Base-by-base conservation (phyloP, 2,329 filamentous ascomycete species). In the Ophiostoma fasciatum region DNA sequence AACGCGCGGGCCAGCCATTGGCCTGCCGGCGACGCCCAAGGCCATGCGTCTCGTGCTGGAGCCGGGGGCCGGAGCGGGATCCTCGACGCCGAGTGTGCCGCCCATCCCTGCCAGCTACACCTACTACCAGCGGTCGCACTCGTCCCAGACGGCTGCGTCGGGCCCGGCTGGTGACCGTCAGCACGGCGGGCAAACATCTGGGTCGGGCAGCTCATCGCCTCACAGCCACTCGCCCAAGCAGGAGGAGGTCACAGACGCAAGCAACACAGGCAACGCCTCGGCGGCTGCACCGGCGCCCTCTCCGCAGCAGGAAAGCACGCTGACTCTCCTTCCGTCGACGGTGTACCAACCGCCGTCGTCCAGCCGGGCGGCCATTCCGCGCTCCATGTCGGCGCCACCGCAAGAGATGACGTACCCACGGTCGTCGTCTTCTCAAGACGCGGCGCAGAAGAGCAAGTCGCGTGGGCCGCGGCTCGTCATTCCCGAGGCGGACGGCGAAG, bases 1-100 rank as follows among this genome's bases (percentile, higher is more conserved):
- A 12, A 56, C 54, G 35, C 59, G 52, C 41, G 54, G 55, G 1
- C 62, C 68, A 1, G 66, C 71, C 6, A 68, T 88, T 35, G 87
- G 85, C 1, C 68, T 94, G n/a, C 85, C 88, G 12, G 83, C 85
- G 3, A 94, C 87, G 1, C 87, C 88, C 21, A 78, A 83, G 59
- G 85, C 85, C 1, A 93, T 94, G 85, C 74, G 81, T 15, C 74
- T 92, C 2, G 74, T 82, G 29, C 75, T 88, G 46, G 70, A 73
- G 45, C 57, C 64, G 3, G 68, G 76, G 39, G 60, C 65, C 28
- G 48, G 48, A 31, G 60, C 65, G 26, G 48, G 47, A 29, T 42
- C 38, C 4, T 33, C 30, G 4, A 14, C 36, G 20, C 53, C 45
- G 39, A 52, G 76, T n/a, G 59, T 73, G 5, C 69, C 71, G 14